Percentiles rank a stretch among this genome's conserved stretches.
Conservation (phyloP, 192 early-diverging fungal species). For the Dispira parvispora region DNA sequence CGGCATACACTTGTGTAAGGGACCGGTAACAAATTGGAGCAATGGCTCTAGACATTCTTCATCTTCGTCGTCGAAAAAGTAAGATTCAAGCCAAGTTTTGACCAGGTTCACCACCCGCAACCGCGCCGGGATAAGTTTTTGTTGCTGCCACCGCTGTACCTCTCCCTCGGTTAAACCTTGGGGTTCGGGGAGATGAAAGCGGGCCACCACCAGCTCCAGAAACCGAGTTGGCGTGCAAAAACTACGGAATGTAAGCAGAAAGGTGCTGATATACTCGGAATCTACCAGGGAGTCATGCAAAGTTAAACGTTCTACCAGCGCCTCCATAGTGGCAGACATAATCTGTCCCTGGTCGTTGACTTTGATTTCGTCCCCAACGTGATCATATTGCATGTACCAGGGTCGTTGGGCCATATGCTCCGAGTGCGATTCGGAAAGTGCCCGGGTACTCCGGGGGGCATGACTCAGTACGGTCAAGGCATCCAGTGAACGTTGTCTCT, state of each 20-base stretch:
- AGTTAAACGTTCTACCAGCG: conserved; percentile 55
- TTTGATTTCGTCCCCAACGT: conserved; percentile 33
- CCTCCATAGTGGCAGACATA: conserved; percentile 49
- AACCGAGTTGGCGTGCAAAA: conserved; percentile 58
- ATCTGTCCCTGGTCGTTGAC: conserved; percentile 52
- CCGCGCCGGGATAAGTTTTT: conserved; percentile 42
- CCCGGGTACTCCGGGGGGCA: too few species aligned
- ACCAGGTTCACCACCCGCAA: conserved; percentile 59
- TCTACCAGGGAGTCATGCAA: conserved; percentile 44
- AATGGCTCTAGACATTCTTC: conserved; percentile 13
- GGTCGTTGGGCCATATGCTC: neutral
- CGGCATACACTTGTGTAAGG: neutral
- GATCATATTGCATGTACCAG: conserved; percentile 40
- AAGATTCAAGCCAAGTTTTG: conserved; percentile 67
- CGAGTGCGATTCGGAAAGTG: too few species aligned
- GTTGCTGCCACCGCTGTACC: conserved; percentile 35
- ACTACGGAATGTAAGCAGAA: conserved; percentile 73
- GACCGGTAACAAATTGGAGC: conserved; percentile 15
- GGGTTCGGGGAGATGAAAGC: conserved; percentile 50
- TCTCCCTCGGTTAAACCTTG: conserved; percentile 30
- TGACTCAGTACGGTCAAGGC: neutral
- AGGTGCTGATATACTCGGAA: conserved; percentile 41
- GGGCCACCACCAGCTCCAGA: conserved; percentile 35
- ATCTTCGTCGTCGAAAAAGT: conserved; percentile 43
- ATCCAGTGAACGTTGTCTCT: conserved; percentile 8